Conservation (phyloP, 352 stramenopile species). For the Pilasporangium apinafurcum region DNA sequence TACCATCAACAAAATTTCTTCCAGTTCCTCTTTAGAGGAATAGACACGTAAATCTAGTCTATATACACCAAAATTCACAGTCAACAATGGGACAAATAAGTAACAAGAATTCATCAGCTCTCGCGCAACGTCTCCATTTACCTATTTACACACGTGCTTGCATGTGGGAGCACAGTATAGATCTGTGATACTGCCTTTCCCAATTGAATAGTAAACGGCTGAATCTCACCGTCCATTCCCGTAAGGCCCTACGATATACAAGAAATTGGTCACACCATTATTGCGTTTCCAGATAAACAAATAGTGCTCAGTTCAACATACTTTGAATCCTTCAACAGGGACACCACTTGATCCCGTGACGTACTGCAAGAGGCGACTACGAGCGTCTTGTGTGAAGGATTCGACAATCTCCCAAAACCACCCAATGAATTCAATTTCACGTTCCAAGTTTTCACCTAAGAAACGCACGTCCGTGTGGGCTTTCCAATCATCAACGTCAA, state of each 20-base stretch:
- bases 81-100: not conserved
- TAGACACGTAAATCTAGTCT: conserved; percentile 79
- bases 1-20: conserved; percentile 91
- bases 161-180: conserved; percentile 60
- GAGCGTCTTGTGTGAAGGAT: conserved; percentile 44
- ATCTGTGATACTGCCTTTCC: conserved; percentile 26
- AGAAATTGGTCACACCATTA: not conserved
- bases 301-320: conserved; percentile 2
- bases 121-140: too few species aligned
- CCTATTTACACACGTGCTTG: conserved; percentile 83
- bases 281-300: too few species aligned
- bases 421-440: conserved; percentile 38
- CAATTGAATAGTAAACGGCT: conserved; percentile 71
- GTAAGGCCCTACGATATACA: conserved; percentile 33
- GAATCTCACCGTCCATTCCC: conserved; percentile 67
- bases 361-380: conserved; percentile 75
- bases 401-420: conserved; percentile 84
- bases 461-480: conserved; percentile 56
- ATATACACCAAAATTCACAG: conserved; percentile 3
- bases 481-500: conserved; percentile 88
- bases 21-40: conserved; percentile 83
- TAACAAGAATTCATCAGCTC: too few species aligned
- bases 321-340: conserved; percentile 75
- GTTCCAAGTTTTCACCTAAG: conserved; percentile 12
- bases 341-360: conserved; percentile 77